phyloP scores from a whole-genome alignment of 805 yeast species.

The Wickerhamiella domercqiae region DNA sequence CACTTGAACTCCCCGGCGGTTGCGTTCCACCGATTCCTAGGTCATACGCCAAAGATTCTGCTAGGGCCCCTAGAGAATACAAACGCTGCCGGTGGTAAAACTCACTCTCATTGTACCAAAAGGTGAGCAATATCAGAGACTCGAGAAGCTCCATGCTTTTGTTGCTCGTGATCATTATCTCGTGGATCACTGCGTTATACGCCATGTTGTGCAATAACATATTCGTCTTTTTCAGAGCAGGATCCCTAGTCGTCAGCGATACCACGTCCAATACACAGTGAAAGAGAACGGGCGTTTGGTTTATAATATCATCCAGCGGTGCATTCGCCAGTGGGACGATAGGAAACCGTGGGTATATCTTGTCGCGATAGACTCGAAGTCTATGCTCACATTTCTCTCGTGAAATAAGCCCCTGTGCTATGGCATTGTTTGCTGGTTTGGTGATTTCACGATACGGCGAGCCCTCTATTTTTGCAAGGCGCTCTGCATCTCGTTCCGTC shows the following conservation, averaged over 20 bases:
- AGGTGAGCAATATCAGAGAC: conserved; percentile 40
- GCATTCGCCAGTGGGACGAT: conserved; percentile 38
- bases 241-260: conserved; percentile 25
- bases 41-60: conserved; percentile 58
- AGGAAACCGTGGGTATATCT: conserved; percentile 37
- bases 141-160: conserved; percentile 56
- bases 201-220: conserved; percentile 20
- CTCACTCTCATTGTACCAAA: conserved; percentile 81
- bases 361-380: conserved; percentile 33
- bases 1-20: conserved; percentile 11
- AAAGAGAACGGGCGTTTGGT: conserved; percentile 44
- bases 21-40: conserved; percentile 52
- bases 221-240: conserved; percentile 18
- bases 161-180: conserved; percentile 52
- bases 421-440: conserved; percentile 23
- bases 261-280: conserved; percentile 50
- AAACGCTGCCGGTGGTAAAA: conserved; percentile 64
- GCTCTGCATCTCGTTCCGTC: conserved; percentile 35
- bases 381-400: conserved; percentile 43
- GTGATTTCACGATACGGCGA: conserved; percentile 11
- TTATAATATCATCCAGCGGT: conserved; percentile 34
- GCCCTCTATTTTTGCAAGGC: conserved; percentile 28
- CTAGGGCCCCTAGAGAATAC: conserved; percentile 49
- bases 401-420: conserved; percentile 42
- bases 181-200: conserved; percentile 26